Evolutionary conservation across 371 early-diverging fungal genomes (phyloP).

Genomic region (Lichtheimia corymbifera): DNA sequence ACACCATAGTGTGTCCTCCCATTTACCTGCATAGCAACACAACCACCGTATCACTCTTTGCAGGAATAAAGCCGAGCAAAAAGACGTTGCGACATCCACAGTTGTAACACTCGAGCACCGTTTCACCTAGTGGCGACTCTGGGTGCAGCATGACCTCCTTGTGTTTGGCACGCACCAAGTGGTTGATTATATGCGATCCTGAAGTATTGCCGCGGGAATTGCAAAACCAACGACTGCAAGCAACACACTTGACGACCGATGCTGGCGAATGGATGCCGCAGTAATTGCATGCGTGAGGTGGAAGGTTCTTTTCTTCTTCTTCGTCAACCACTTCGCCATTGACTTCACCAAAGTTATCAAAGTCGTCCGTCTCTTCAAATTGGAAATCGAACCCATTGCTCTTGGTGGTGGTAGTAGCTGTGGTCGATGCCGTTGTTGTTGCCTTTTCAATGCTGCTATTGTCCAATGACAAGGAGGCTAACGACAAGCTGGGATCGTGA

Average conservation of each 20-base stretch:
- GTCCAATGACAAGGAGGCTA: constrained; percentile 30
- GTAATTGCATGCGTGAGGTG: constrained; percentile 90
- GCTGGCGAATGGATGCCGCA: constrained; percentile 92
- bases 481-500: constrained; percentile 36
- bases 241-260: constrained; percentile 92
- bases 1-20: background rate
- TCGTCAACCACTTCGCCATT: constrained; percentile 33
- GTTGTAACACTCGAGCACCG: constrained; percentile 94
- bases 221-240: constrained; percentile 96
- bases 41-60: constrained; percentile 96
- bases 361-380: constrained; percentile 53
- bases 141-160: constrained; percentile 93
- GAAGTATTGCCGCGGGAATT: constrained; percentile 91
- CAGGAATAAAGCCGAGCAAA: constrained; percentile 96
- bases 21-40: constrained; percentile 91
- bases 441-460: constrained; percentile 14
- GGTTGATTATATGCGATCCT: constrained; percentile 96
- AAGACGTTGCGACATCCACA: constrained; percentile 97
- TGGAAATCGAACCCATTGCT: constrained; percentile 39
- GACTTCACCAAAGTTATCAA: constrained; percentile 48
- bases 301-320: constrained; percentile 65
- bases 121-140: constrained; percentile 90
- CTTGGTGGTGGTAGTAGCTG: constrained; percentile 20
- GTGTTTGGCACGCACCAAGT: constrained; percentile 93
- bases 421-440: constrained; percentile 14